Evolutionary conservation across 306 rosid genomes (phyloP), one percentile per base, ranked within the genome.

Genomic region (Herpetospermum pedunculosum): DNA sequence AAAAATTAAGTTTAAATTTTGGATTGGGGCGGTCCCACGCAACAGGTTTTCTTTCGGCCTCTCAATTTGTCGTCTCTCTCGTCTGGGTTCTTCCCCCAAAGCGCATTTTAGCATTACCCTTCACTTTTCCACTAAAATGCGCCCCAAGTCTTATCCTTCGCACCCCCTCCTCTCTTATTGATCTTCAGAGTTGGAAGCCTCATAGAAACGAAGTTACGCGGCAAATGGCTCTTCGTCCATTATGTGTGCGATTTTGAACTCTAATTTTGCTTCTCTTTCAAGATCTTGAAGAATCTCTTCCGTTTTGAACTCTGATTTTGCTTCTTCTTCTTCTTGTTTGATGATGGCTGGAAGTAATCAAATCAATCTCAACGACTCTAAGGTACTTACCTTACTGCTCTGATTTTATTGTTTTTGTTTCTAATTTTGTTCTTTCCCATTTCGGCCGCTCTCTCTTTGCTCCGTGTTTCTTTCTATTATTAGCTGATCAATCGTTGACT

Each of bases 311-410:
- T 49, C 2, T 52, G 5, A 38, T 41, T 35, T 23, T 37, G 43
- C 34, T 63, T n/a, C 35, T 16, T 30, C 1, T 28, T 16, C 1
- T 60, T 60, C 41, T 60, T 18, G 44, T 72, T 82, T 48, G 16
- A 35, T 80, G 73, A 91, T 91, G 97, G 91, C 88, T 58, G 97
- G 86, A 62, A 82, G 80, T 78, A 82, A 85, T 74, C 87, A 89
- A 79, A 83, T 87, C 77, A 83, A 91, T 82, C 77, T 84, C 80
- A 89, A 74, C 49, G 97, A 91, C 63, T 89, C 97, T 54, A 89
- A 43, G 96, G 97, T 48, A 48, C 53, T 88, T n/a, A n/a, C n/a
- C n/a, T n/a, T n/a, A 60, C 15, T 30, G 23, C 23, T 68, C 23
- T 73, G 25, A 41, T 54, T 79, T 50, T 23, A 49, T 11, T 62